A percentile compares a stretch with the other conserved stretches of the same genome.
phyloP scores from a whole-genome alignment of 2,329 filamentous ascomycete genomes.

The Aspergillus viridinutans region DNA sequence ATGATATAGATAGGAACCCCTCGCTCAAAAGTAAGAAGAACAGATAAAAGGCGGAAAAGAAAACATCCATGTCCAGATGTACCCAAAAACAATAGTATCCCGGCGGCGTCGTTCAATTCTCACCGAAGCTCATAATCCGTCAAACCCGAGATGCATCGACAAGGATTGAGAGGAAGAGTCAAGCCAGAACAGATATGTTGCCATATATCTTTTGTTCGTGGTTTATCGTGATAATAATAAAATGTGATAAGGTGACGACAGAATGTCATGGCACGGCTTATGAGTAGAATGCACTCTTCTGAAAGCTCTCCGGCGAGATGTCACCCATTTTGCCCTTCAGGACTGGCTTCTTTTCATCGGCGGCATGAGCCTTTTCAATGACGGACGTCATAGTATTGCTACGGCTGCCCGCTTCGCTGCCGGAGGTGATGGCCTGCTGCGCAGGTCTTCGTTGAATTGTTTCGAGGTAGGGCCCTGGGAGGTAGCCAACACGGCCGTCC shows the following conservation, averaged over 20 bases:
- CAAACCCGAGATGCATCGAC: not conserved
- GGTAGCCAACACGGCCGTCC: constrained; percentile 85
- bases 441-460: constrained; percentile 56
- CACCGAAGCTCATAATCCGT: not conserved
- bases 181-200: not conserved
- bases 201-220: not conserved
- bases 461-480: constrained; percentile 87
- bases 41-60: constrained; percentile 2
- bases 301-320: constrained; percentile 65
- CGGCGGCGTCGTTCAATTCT: not conserved
- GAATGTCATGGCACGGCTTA: constrained; percentile 29
- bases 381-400: constrained; percentile 50
- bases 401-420: constrained; percentile 43
- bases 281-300: constrained; percentile 66
- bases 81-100: constrained; percentile 1
- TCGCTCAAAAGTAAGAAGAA: constrained; percentile 12
- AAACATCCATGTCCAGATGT: not conserved
- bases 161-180: not conserved
- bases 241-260: not conserved
- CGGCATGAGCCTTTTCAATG: constrained; percentile 15
- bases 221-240: not conserved
- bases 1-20: constrained; percentile 1
- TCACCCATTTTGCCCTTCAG: constrained; percentile 59
- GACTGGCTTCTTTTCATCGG: constrained; percentile 43
- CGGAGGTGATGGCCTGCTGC: constrained; percentile 42